Evolutionary conservation across 768 basidiomycete genomes (phyloP), one percentile per base, ranked within the genome.

Genomic region (Leccinum subgranulosum): DNA sequence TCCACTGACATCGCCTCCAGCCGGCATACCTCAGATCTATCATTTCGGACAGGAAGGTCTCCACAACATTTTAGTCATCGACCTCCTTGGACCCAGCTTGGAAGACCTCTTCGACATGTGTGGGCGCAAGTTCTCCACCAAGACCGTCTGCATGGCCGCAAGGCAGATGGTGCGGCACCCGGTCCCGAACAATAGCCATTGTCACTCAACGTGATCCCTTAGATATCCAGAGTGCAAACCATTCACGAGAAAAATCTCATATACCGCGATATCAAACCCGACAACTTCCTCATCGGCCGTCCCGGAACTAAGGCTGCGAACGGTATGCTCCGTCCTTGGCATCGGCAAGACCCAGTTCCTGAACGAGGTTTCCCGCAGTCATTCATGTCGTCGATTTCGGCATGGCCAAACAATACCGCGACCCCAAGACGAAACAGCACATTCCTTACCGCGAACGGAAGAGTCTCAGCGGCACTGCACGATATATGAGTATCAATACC

Each of bases 91-190:
- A 3, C 96, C 96, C 11, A 94, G 91, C 71, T 74, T 99, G 61
- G 97, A 99, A 75, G 97, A 99, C 73, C 79, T 99, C 54, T 99
- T 99, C 72, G 97, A 99, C 76, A 95, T 98, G 91, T 99, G 97
- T 68, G 92, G 93, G 4, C 86, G 97, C 65, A 98, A 97, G 75
- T 98, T 99, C 76, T 88, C 88, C 60, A 88, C 91, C 76, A 98
- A 99, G 84, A 98, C 97, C 28, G 95, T 97, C 36, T 97, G 94
- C 75, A 96, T 98, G 94, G 92, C 94, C 36, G 97, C 97, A 57
- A 89, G 92, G 69, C 97, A 98, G 76, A 98, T 94, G 91, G 91
- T 91, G 59, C 58, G 82, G 68, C 33, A 14, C n/a, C 34, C 21
- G 2, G 2, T 33, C 50, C 33, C 28, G 51, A 33, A 56, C 54